Evolutionary conservation across 805 yeast species (phyloP).

Genomic region (Candida verbasci): DNA sequence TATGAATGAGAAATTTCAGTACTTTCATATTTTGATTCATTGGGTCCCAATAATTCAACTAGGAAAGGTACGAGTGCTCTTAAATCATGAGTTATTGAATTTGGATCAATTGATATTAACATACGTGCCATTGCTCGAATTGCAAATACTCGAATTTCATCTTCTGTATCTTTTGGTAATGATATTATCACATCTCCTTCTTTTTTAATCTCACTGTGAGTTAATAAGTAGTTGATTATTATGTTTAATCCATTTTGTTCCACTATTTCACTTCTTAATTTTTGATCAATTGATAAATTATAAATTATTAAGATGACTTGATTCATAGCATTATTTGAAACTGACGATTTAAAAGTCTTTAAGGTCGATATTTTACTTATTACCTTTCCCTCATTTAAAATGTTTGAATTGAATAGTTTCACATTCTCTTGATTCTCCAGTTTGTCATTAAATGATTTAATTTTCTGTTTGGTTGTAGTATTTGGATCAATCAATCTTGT

Average conservation of each 20-base stretch:
- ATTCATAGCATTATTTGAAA: constrained; percentile 11
- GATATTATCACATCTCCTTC: constrained; percentile 10
- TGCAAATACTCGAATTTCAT: constrained; percentile 27
- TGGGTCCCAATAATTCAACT: constrained; percentile 41
- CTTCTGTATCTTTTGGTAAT: constrained; percentile 15
- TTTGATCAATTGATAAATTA: constrained; percentile 28
- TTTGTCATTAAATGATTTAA: constrained; percentile 25
- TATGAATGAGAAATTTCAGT: constrained; percentile 13
- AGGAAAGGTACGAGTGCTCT: constrained; percentile 46
- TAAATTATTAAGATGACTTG: constrained; percentile 30
- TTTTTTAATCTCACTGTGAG: constrained; percentile 22
- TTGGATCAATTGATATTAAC: constrained; percentile 41
- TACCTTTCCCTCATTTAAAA: constrained; percentile 21
- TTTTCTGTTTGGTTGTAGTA: constrained; percentile 21
- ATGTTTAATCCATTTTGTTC: constrained; percentile 44
- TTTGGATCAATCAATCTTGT: constrained; percentile 25
- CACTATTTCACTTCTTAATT: constrained; percentile 32
- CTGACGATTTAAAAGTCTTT: constrained; percentile 13
- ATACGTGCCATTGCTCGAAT: constrained; percentile 42
- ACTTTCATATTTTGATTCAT: constrained; percentile 17
- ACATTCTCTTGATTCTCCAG: constrained; percentile 22
- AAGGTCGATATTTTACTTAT: constrained; percentile 15
- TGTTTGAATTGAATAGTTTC: constrained; percentile 25
- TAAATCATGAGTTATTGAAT: constrained; percentile 32
- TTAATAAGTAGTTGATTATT: constrained; percentile 35